Evolutionary conservation across 164 flowering plant species (phyloP), one percentile per base, ranked within the genome.

Genomic region (Nymphaea thermarum): DNA sequence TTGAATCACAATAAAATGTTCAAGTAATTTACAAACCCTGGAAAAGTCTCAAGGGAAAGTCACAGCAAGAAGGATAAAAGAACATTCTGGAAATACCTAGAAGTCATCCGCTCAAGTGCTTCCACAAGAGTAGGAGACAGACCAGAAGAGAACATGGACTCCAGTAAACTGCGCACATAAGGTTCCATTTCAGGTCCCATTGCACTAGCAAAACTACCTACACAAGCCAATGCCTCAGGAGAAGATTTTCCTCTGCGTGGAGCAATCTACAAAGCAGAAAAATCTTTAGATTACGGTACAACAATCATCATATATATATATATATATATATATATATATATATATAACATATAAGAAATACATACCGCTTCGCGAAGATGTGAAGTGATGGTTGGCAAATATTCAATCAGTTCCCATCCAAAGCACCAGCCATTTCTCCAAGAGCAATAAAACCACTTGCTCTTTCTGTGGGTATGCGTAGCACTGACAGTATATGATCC

Each of bases 361-460:
- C 92, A 67, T 83, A 95, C 99, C 16, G 98, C 99, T 67, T 95
- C 98, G 74, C 88, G 97, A 77, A 95, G 81, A 71, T 87, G 97
- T 77, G 84, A 66, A 2, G 78, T 87, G 68, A 95, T 90, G 81
- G 92, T 90, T 83, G 99, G 99, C 93, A 95, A 87, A 90, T 95
- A 95, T 73, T 90, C 64, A 51, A 83, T 64, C 62, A 95, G 94
- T 75, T 91, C 96, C 98, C 99, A 77, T 92, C 98, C 82, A 95
- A 77, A 77, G 94, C 99, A 82, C 97, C 99, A 71, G 99, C 97
- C 99, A 95, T 95, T 82, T 95, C 99, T 65, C 99, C 99, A 67
- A 95, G 94, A 78, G 99, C 99, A 73, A 87, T 78, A 68, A 95
- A 95, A 51, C 97, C 99, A 82, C 96, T 90, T 44, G 87, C 89